phyloP scores from a whole-genome alignment of 768 basidiomycete species.

The Tubosaeta sp. region DNA sequence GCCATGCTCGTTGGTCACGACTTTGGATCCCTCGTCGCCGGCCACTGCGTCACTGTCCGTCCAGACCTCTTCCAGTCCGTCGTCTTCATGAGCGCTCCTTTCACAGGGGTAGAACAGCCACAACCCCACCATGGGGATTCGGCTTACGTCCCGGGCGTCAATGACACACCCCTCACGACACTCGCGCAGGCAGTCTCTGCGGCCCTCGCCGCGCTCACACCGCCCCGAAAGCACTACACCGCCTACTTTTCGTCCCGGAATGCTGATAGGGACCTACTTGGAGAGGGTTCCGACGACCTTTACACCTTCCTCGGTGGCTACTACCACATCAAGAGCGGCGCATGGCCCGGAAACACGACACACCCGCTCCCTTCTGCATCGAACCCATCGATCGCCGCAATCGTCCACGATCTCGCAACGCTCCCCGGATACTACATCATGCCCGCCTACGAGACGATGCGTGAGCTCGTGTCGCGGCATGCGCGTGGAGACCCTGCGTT shows the following conservation, averaged over 20 bases:
- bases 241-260: conserved; percentile 44
- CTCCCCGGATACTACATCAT: conserved; percentile 63
- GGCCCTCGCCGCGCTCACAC: conserved; percentile 37
- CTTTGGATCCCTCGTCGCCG: conserved; percentile 52
- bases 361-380: conserved; percentile 35
- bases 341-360: conserved; percentile 43
- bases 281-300: conserved; percentile 16
- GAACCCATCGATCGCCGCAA: conserved; percentile 16
- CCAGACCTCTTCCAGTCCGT: conserved; percentile 54
- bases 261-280: conserved; percentile 44
- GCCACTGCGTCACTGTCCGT: conserved; percentile 47
- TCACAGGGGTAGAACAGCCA: conserved; percentile 41
- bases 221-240: conserved; percentile 57
- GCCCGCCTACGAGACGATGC: conserved; percentile 51
- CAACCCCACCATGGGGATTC: conserved; percentile 6
- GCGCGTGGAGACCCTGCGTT: conserved; percentile 25
- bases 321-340: conserved; percentile 53
- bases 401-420: conserved; percentile 33
- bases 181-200: conserved; percentile 5
- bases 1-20: conserved; percentile 59
- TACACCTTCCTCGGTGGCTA: conserved; percentile 22
- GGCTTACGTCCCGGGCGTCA: conserved; percentile 1
- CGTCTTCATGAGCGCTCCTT: conserved; percentile 60
- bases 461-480: conserved; percentile 37
- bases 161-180: conserved; percentile 8